Percentiles rank a stretch among this genome's conserved stretches.
Conservation (phyloP, 306 rosid species). For the Pyrus communis region DNA sequence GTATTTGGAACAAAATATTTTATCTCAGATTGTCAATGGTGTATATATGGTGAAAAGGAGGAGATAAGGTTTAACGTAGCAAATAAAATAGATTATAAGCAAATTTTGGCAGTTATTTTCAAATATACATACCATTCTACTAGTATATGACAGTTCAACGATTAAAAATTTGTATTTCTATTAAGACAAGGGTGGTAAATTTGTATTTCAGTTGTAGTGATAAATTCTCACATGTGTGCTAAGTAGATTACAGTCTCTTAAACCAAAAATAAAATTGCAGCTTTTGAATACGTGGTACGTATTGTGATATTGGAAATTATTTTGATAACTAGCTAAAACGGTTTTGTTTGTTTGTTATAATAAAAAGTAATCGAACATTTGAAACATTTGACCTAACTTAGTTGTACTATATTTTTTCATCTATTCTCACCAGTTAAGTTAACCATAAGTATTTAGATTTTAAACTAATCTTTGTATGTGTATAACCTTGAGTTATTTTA, state of each 20-base stretch:
- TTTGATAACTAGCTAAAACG: too few species aligned
- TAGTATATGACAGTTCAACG: not conserved
- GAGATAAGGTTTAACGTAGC: not conserved
- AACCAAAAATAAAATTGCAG: not conserved
- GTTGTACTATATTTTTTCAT: too few species aligned
- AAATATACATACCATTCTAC: too few species aligned
- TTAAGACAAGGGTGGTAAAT: not conserved
- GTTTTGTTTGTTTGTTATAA: too few species aligned
- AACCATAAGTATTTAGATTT: not conserved
- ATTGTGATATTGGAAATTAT: not conserved
- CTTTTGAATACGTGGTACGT: not conserved
- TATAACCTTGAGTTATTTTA: too few species aligned
- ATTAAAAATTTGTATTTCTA: not conserved
- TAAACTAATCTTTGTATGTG: not conserved
- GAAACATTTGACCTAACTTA: not conserved
- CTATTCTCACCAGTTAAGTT: not conserved
- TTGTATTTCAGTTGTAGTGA: too few species aligned
- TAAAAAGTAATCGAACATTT: too few species aligned
- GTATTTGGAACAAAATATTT: too few species aligned
- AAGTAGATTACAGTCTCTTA: not conserved
- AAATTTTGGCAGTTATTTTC: not conserved
- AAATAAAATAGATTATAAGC: not conserved
- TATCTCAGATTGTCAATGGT: too few species aligned
- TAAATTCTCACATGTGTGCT: accelerated
- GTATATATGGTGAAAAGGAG: not conserved